A percentile compares a stretch with the other conserved stretches of the same genome.
phyloP scores from a whole-genome alignment of 306 rosid species.

The Glycine tomentella region DNA sequence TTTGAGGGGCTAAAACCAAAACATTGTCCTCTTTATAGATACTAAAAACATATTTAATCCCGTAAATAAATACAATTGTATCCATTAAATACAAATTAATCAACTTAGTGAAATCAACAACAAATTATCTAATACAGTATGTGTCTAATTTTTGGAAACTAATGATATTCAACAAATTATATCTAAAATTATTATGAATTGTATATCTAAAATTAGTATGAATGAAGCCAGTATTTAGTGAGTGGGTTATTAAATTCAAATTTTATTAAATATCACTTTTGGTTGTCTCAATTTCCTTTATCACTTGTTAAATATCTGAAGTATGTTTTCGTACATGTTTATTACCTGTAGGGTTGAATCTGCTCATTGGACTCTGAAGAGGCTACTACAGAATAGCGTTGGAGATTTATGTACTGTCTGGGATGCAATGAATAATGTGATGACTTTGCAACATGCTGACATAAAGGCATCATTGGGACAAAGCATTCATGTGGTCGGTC shows the following conservation, averaged over 20 bases:
- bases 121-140: background rate
- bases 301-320: slow-evolving; percentile 27
- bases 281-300: slow-evolving; percentile 14
- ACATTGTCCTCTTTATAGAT: background rate
- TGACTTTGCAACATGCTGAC: too few species aligned
- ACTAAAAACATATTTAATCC: background rate
- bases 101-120: background rate
- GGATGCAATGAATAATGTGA: too few species aligned
- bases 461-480: too few species aligned
- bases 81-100: background rate
- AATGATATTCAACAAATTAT: slow-evolving; percentile 12
- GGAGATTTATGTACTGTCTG: too few species aligned
- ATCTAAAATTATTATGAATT: too few species aligned
- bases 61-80: background rate
- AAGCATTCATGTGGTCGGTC: too few species aligned
- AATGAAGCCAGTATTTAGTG: slow-evolving; percentile 35
- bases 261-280: slow-evolving; percentile 24
- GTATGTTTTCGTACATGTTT: slow-evolving; percentile 35
- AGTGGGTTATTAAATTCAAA: slow-evolving; percentile 18
- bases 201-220: background rate
- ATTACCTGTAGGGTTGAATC: too few species aligned
- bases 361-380: too few species aligned
- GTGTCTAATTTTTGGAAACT: background rate
- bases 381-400: too few species aligned
- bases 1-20: too few species aligned